Evolutionary conservation across 176 grass and related monocot genomes (phyloP).

Genomic region (Oryza meyeriana): DNA sequence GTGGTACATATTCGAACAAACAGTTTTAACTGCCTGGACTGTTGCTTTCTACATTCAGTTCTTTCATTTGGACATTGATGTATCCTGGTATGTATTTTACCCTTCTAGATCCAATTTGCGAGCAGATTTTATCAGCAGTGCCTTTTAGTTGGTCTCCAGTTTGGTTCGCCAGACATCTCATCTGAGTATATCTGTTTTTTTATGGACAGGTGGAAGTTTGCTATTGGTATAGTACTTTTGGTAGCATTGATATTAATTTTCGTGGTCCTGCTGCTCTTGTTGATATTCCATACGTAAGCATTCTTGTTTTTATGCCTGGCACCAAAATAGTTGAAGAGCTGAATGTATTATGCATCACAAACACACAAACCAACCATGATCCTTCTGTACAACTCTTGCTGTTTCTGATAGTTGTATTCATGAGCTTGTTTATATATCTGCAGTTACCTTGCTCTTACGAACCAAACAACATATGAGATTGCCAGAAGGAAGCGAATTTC

Average conservation of each 20-base stretch:
- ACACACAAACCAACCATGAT: not conserved
- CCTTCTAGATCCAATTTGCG: not conserved
- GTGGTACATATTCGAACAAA: constrained; percentile 80
- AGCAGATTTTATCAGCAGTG: not conserved
- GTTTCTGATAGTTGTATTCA: not conserved
- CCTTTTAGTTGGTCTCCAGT: constrained; percentile 13
- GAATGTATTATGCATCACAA: constrained; percentile 8
- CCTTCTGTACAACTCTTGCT: not conserved
- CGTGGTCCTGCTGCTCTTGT: constrained; percentile 64
- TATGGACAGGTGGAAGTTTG: constrained; percentile 77
- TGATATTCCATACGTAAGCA: constrained; percentile 74
- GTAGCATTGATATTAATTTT: constrained; percentile 68
- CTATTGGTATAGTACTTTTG: constrained; percentile 49
- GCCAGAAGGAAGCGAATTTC: constrained; percentile 72
- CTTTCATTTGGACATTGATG: constrained; percentile 37
- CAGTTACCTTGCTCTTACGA: constrained; percentile 89
- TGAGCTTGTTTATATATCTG: not conserved
- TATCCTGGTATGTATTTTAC: constrained; percentile 48
- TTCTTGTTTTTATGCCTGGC: constrained; percentile 15
- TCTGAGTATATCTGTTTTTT: not conserved
- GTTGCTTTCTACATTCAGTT: constrained; percentile 60
- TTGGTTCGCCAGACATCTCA: not conserved
- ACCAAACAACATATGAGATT: constrained; percentile 91
- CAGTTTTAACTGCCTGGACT: constrained; percentile 62
- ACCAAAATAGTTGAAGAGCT: constrained; percentile 8